Evolutionary conservation across 805 yeast species (phyloP), one percentile per base, ranked within the genome.

Genomic region (Candida hungchunana): DNA sequence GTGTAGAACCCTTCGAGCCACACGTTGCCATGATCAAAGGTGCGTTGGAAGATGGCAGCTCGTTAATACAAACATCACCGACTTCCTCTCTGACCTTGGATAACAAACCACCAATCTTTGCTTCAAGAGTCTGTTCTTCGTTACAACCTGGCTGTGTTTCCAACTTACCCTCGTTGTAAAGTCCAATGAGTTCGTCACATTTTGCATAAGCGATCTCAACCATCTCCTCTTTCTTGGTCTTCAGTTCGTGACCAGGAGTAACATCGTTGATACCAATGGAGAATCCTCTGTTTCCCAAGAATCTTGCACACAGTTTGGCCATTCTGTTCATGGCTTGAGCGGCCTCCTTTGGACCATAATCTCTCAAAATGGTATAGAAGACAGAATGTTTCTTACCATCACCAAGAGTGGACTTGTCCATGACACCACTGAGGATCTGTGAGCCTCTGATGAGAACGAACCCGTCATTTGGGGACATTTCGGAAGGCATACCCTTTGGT

Each of bases 71-170:
- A 42, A 88, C 95, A 48, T 90, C 97, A 60, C 98, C 99, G 13
- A 90, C 97, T 62, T 93, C 96, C 69, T 90, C 98, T 75, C 99
- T 82, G 39, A 93, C 98, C 57, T 89, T 93, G 13, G 98, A 93
- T 43, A 93, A 69, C 31, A 93, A 64, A 48, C 98, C 97, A 64
- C 96, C 95, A 62, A 93, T 93, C 53, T 90, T 89, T 34, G 97
- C 96, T 64, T 93, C 99, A 52, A 94, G 70, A 1, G 99, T 93
- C 59, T 94, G 96, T 53, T 93, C 99, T 62, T 90, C 97, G 57
- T 93, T 83, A 73, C 98, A 93, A 60, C 99, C 99, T 0, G 99
- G 97, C 59, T 93, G 97, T 2, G 97, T 88, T 60, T 93, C 98
- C 48, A 93, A 73, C 56, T 85, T 85, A 6, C 98, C 98, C 31